Evolutionary conservation across 2,329 filamentous ascomycete species (phyloP), one percentile per base, ranked within the genome.

Genomic region (Ophiostoma ips): DNA sequence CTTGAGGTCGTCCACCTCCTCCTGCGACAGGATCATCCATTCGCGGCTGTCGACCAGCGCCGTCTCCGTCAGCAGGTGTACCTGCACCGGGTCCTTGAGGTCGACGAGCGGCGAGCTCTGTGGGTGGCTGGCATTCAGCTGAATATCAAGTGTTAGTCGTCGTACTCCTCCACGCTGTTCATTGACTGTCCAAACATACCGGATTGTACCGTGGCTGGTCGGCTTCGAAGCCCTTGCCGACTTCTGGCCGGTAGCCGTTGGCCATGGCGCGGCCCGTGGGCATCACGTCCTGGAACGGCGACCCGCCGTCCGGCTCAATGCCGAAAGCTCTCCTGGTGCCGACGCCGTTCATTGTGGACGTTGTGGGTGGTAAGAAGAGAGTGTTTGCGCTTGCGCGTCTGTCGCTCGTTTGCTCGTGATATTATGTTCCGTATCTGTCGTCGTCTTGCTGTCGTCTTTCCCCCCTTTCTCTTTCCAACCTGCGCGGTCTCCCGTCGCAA

Each of bases 51-150:
- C 92, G 53, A 82, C 78, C 53, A 98, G 77, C 18, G 92, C 92
- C 18, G 87, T 96, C 69, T 96, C 90, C 54, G 92, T 89, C 52
- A 98, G 76, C 44, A 98, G 71, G 64, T 96, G 94, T 63, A 95
- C 81, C 58, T 88, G 84, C 41, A 98, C 84, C 53, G 73, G 77
- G 63, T 86, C 84, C 55, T 78, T 77, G 49, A 82, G 69, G 58
- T 83, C 76, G 56, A 81, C 71, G 11, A 75, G 68, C 4, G 66
- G 66, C 18, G 76, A 77, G 58, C 71, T 80, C 55, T 76, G 74
- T 11, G 71, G 69, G 48, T 71, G 70, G 30, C 68, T 65, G 35
- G 66, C 55, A 58, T 75, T 78, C 61, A 71, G 63, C 77, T 79
- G 31, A 21, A 21, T 15, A 10, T 24, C 24, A 5, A 16, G 21